These are phyloP conservation scores for Agrocybe pediades DNA, from an alignment of 768 basidiomycete species.

Conservation along the genomic window DNA sequence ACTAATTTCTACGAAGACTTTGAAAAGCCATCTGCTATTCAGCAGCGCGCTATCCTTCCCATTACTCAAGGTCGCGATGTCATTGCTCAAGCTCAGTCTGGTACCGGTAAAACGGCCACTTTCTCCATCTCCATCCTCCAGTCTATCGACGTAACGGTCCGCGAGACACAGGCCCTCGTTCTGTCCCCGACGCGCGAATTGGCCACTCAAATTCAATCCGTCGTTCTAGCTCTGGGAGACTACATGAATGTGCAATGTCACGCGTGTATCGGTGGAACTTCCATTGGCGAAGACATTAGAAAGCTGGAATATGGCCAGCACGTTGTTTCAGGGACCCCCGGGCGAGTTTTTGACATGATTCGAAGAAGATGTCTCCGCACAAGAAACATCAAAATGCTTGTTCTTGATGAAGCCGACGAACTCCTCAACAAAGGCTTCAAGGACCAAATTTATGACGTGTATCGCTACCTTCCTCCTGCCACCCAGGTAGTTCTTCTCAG, in stretches of 20 bases:
- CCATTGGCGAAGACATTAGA: constrained; percentile 95
- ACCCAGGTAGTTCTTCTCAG: constrained; percentile 97
- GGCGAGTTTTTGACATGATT: constrained; percentile 99
- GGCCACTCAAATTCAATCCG: constrained; percentile 98
- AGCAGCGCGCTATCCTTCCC: constrained; percentile 96
- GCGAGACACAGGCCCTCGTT: constrained; percentile 95
- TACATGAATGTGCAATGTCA: constrained; percentile 99
- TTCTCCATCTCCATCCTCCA: constrained; percentile 98
- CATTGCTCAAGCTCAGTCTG: constrained; percentile 98
- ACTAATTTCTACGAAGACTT: constrained; percentile 54
- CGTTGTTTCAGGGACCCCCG: constrained; percentile 96
- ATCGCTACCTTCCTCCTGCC: constrained; percentile 94
- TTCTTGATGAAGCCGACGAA: constrained; percentile 95
- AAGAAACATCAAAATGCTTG: constrained; percentile 97
- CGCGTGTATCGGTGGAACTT: constrained; percentile 96
- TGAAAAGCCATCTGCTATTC: constrained; percentile 98
- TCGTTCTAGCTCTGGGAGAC: constrained; percentile 93
- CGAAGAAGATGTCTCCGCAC: constrained; percentile 89
- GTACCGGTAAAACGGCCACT: constrained; percentile 99
- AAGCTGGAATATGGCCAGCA: constrained; percentile 98
- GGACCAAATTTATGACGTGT: constrained; percentile 99
- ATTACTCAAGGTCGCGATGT: constrained; percentile 97
- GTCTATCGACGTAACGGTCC: constrained; percentile 92
- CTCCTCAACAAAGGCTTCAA: constrained; percentile 98
- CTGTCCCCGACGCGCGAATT: constrained; percentile 98